These are phyloP conservation scores for Xylariaceae sp. DNA, from an alignment of 2,329 filamentous ascomycete genomes.

Conservation along the genomic window DNA sequence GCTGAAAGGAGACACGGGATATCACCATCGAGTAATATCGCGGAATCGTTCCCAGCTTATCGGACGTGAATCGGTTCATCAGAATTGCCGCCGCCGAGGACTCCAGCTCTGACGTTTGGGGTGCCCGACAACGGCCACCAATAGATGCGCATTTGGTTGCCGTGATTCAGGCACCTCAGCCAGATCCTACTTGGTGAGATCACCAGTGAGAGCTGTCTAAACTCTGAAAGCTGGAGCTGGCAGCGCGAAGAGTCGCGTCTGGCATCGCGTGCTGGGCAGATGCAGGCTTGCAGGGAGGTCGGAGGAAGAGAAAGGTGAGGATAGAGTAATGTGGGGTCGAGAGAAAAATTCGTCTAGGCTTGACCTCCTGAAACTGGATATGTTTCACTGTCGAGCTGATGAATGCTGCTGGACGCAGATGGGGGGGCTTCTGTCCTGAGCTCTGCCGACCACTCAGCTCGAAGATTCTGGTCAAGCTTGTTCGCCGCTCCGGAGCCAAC, in stretches of 20 bases:
- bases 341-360: neutral
- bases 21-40: too few relatives aligned
- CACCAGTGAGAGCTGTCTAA: neutral
- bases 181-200: slow-evolving; percentile 5
- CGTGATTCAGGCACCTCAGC: slow-evolving; percentile 7
- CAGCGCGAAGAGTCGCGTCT: neutral
- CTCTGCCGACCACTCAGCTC: too few relatives aligned
- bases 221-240: neutral
- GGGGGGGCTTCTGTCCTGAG: too few relatives aligned
- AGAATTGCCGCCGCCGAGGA: too few relatives aligned
- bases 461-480: too few relatives aligned
- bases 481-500: too few relatives aligned
- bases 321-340: neutral
- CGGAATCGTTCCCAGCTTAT: too few relatives aligned
- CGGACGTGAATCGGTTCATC: too few relatives aligned
- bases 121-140: slow-evolving; percentile 3
- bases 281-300: too few relatives aligned
- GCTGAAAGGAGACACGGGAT: neutral
- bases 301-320: neutral
- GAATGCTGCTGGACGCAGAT: too few relatives aligned
- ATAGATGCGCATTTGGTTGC: neutral
- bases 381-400: slow-evolving; percentile 14
- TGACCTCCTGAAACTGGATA: neutral
- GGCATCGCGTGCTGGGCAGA: too few relatives aligned
- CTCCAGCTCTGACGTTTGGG: too few relatives aligned